Percentiles rank a stretch among this genome's conserved stretches.
Evolutionary conservation across 148 eudicot genomes (phyloP).

Genomic region (Fallopia convolvulus): DNA sequence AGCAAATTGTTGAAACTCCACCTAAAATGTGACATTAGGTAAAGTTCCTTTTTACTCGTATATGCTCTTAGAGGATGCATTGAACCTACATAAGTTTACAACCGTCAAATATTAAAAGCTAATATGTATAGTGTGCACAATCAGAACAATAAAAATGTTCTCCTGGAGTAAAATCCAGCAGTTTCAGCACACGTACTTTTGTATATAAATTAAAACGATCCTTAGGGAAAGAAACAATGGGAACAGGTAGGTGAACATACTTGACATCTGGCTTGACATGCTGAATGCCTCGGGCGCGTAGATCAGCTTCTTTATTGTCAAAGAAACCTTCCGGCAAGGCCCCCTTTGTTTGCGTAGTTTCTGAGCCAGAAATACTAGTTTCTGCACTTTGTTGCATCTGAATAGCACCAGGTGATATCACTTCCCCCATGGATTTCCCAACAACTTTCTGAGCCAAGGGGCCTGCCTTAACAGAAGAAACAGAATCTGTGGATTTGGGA

Average conservation of each 20-base stretch:
- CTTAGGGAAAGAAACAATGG: neutral
- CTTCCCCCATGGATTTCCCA: conserved; percentile 17
- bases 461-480: conserved; percentile 19
- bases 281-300: conserved; percentile 92
- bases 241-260: conserved; percentile 32
- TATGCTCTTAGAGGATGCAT: neutral
- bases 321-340: conserved; percentile 89
- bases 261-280: conserved; percentile 78
- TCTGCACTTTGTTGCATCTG: conserved; percentile 24
- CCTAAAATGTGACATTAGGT: neutral
- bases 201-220: neutral
- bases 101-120: neutral
- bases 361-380: conserved; percentile 20
- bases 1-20: neutral
- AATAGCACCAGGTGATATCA: conserved; percentile 22
- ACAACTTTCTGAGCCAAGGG: conserved; percentile 20
- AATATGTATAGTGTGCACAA: neutral
- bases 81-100: neutral
- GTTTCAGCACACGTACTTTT: neutral
- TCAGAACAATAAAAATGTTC: neutral
- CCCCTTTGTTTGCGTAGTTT: conserved; percentile 44
- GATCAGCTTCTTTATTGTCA: conserved; percentile 88
- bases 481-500: conserved; percentile 17
- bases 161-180: neutral
- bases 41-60: neutral